These are phyloP conservation scores for Tremellales sp. DNA, from an alignment of 1,284 basidiomycete species.

Conservation along the genomic window DNA sequence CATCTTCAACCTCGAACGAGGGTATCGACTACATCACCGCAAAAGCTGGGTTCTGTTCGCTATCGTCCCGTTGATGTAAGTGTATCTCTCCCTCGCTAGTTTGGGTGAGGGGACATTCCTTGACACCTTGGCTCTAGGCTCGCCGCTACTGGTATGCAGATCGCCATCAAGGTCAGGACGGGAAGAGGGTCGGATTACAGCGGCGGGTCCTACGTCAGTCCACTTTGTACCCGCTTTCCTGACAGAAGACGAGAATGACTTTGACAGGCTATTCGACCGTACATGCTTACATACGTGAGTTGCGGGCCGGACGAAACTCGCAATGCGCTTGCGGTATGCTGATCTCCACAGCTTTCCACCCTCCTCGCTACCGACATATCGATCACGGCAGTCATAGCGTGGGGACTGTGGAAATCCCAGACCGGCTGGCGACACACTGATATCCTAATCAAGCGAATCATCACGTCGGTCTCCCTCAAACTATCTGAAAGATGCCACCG, in stretches of 20 bases:
- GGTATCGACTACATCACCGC: conserved; percentile 6
- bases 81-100: neutral
- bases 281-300: neutral
- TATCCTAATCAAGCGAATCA: neutral
- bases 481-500: neutral
- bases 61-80: conserved; percentile 9
- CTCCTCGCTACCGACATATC: neutral
- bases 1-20: conserved; percentile 15
- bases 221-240: no score
- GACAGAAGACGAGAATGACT: no score
- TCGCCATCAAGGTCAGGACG: neutral
- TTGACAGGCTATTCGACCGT: neutral
- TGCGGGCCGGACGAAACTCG: neutral
- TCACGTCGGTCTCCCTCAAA: neutral
- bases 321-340: neutral
- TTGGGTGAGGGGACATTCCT: neutral
- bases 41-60: conserved; percentile 7
- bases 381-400: neutral
- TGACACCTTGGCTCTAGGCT: neutral
- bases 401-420: neutral
- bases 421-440: neutral
- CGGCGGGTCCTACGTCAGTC: no score
- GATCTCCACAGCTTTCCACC: neutral
- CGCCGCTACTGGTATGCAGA: neutral
- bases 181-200: no score